Evolutionary conservation across 192 early-diverging fungal species (phyloP), one percentile per base, ranked within the genome.

Genomic region (Glomus cerebriforme): DNA sequence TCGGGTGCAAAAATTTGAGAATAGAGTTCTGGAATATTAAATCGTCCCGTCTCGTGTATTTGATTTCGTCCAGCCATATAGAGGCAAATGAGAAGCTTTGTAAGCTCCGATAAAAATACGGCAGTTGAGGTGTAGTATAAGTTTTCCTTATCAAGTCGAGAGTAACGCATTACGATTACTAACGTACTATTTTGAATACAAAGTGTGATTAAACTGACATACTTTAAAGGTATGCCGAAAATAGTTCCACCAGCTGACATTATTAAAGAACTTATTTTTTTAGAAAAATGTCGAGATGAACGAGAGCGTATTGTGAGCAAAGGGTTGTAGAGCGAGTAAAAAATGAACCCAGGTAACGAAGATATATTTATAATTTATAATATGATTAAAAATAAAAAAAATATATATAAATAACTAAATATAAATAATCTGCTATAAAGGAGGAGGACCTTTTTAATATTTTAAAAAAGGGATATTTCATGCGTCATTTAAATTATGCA

Each of bases 81-180:
- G n/a, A 84, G 79, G 73, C 82, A 90, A 24, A 93, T 87, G 31
- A 92, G 24, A 7, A 95, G 82, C 87, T 98, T 99, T 78, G 91
- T 86, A 64, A 95, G 75, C 83, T 98, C 97, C 59, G 91, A 92
- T 81, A 95, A 88, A 54, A 97, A 90, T 34, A 99, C 97, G 4
- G 96, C 96, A 3, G 97, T 99, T 3, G 96, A 95, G 2, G 93
- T 83, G 74, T 91, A 85, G 85, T 95, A 97, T 19, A 67, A 74
- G 5, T 71, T 76, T 59, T 60, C 83, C 74, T 34, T 75, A 29
- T 79, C 77, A 31, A 79, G 67, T n/a, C 93, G 88, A 6, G 96
- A 94, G 79, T 97, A 97, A 59, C 92, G 89, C 95, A 99, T 95
- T 19, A 96, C 88, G 70, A 99, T 86, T 39, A 96, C 94, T 45